Evolutionary conservation across 75 land plant species (phyloP), one percentile per base, ranked within the genome.

Genomic region (Cupressus sempervirens): DNA sequence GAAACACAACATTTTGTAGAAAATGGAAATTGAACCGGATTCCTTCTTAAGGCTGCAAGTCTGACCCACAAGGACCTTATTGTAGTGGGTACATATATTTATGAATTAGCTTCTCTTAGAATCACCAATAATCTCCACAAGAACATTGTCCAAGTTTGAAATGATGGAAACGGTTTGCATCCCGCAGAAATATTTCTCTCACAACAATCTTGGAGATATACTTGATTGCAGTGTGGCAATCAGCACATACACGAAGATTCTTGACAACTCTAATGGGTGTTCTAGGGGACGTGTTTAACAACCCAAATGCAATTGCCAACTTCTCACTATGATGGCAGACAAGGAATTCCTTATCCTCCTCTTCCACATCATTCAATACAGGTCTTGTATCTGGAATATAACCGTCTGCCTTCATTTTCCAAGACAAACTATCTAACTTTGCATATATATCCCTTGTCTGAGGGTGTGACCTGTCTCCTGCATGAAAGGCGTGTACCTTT

Each of bases 251-350:
- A 32, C 84, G 84, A 83, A 41, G 85, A 85, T 77, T 72, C 85
- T 87, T 89, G 20, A 76, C 54, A 53, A 89, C 73, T 35, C 88
- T 76, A 35, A 89, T 84, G 34, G 70, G 46, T 16, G 45, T 83
- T 35, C 83, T 77, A 12, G 88, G 46, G 30, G 29, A 9, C 0
- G 67, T 84, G 18, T 72, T 84, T 16, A 89, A 79, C 40, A 89
- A 74, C 5, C 90, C 90, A 81, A 86, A 86, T 11, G 86, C 86
- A 29, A 87, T 87, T 14, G 90, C 90, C 75, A 86, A 20, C 45
- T 88, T 88, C 74, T 88, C 90, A 67, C 90, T 86, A 34, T 89
- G 90, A 29, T 76, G 74, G 54, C 83, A 62, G 54, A 88, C 29
- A 10, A 86, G 81, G 8, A 72, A 56, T 74, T 88, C 83, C 34